Evolutionary conservation across 2,329 filamentous ascomycete genomes (phyloP), one percentile per base, ranked within the genome.

Genomic region (Lasiodiplodia hormozganensis): DNA sequence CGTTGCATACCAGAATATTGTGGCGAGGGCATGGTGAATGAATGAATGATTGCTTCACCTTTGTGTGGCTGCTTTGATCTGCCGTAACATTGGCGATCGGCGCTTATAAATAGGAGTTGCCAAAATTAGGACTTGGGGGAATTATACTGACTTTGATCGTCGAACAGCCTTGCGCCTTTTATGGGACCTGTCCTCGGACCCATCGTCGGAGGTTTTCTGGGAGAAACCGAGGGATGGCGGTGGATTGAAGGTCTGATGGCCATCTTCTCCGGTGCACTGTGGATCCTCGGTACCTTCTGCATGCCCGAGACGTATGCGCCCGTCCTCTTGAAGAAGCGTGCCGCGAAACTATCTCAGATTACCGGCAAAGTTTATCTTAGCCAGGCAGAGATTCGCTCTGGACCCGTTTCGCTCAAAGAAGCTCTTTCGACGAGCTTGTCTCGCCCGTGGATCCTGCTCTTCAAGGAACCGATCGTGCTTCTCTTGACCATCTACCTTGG

Each of bases 401-500:
- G 83, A 34, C 80, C 78, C 49, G 75, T 81, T 31, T 80, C 80
- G 4, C 72, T 87, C n/a, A 75, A 74, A 8, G 76, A 83, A 66
- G 84, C 86, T 49, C 85, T 90, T 75, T 83, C 83, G 67, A 83
- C 85, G 2, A 85, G 87, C 4, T 81, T 91, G n/a, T 82, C 85
- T 62, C 84, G 90, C 3, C 90, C 91, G 1, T 91, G 90, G 88
- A 81, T 90, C 56, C 84, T 93, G 65, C 84, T 93, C 8, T 90
- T 92, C 82, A 81, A 82, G 68, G 90, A 93, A 74, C 90, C 90
- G 2, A 92, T 92, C 71, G 88, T 91, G 28, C 76, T 90, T 12
- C 80, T 91, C 11, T 82, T 88, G 3, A 87, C 86, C 47, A 81
- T 92, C 31, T 92, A 92, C 80, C 86, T 90, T 82, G 88, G 89